Percentiles rank a stretch among this genome's conserved stretches.
Conservation (phyloP, 2,329 filamentous ascomycete species). For the Ophiocordyceps camponoti-rufipedis region DNA sequence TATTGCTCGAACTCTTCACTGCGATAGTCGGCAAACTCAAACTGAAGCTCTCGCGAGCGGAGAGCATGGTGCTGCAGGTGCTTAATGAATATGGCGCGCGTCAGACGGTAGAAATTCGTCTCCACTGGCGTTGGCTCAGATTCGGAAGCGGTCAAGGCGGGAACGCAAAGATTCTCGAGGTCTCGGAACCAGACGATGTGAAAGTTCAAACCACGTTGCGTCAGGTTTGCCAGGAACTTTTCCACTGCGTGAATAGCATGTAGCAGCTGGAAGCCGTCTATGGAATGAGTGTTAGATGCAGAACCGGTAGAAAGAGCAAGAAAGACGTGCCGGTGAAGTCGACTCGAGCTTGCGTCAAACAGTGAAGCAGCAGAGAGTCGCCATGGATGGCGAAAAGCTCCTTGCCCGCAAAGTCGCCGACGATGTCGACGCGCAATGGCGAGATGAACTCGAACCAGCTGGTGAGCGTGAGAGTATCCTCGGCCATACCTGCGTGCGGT, state of each 20-base stretch:
- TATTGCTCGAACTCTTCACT: conserved; percentile 35
- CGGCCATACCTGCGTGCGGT: neutral
- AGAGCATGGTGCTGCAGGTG: conserved; percentile 28
- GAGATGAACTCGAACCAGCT: conserved; percentile 4
- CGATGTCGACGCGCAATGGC: conserved; percentile 36
- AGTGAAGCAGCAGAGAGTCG: conserved; percentile 50
- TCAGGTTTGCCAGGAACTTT: conserved; percentile 40
- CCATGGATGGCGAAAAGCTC: conserved; percentile 59
- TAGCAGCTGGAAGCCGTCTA: conserved; percentile 49
- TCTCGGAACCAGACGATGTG: conserved; percentile 50
- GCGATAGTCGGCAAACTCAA: conserved; percentile 16
- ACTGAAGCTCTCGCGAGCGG: conserved; percentile 10
- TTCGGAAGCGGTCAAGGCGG: conserved; percentile 24
- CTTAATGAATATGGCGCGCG: conserved; percentile 42
- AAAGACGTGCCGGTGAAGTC: conserved; percentile 31
- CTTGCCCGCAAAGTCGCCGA: conserved; percentile 58
- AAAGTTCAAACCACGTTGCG: conserved; percentile 49
- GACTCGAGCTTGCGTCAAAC: conserved; percentile 41
- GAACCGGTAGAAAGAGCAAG: conserved; percentile 9
- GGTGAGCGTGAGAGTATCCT: neutral
- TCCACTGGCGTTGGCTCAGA: neutral
- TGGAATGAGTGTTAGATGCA: neutral
- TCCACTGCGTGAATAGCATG: conserved; percentile 56
- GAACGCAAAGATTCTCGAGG: conserved; percentile 36
- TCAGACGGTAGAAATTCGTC: conserved; percentile 36